Evolutionary conservation across 169 alveolate genomes (phyloP).

Genomic region (Amoebophrya sp.): DNA sequence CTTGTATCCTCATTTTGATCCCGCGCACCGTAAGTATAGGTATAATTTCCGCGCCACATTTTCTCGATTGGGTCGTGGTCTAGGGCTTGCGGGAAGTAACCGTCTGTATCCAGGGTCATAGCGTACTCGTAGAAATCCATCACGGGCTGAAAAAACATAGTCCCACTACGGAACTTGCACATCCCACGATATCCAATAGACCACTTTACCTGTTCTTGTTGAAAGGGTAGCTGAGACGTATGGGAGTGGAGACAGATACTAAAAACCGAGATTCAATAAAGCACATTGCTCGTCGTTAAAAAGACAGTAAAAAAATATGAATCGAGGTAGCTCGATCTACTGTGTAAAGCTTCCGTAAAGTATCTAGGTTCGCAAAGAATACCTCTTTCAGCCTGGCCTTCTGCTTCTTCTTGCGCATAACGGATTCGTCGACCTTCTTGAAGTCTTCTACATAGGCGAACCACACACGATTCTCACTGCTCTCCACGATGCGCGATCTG

Average conservation of each 20-base stretch:
- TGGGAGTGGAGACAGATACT: no score
- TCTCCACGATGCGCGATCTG: not conserved
- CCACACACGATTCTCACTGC: not conserved
- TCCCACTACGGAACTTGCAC: constrained; percentile 30
- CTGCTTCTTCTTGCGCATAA: not conserved
- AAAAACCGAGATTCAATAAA: no score
- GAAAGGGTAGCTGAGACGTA: no score
- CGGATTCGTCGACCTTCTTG: not conserved
- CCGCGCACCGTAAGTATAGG: no score
- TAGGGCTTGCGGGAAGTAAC: constrained; percentile 24
- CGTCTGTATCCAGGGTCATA: constrained; percentile 29
- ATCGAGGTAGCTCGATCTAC: no score
- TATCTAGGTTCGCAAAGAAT: not conserved
- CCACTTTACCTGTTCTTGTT: constrained; percentile 19
- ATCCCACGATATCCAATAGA: constrained; percentile 25
- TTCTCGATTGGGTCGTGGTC: constrained; percentile 27
- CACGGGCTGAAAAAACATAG: constrained; percentile 13
- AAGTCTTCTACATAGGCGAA: constrained; percentile 19
- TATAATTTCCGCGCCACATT: constrained; percentile 12
- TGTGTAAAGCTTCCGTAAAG: no score
- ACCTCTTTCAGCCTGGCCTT: not conserved
- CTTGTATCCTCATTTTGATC: no score
- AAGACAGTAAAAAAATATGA: no score
- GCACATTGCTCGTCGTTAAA: no score
- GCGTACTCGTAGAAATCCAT: not conserved